These are phyloP conservation scores for Ananas comosus DNA, from an alignment of 176 grass and related monocot species.

Conservation along the genomic window DNA sequence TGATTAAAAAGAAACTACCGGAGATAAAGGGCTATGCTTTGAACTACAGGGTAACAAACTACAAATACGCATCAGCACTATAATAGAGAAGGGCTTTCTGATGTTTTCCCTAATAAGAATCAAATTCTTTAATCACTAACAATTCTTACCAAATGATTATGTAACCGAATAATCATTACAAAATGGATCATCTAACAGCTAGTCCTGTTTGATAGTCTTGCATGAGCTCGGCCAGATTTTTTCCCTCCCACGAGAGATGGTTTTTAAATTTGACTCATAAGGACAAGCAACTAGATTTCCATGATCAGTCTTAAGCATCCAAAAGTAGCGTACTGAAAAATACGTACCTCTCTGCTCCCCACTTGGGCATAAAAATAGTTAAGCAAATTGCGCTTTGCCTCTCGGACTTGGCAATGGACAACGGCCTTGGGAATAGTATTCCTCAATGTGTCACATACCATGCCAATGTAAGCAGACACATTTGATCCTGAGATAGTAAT, in stretches of 20 bases:
- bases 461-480: constrained; percentile 86
- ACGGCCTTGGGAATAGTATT: constrained; percentile 92
- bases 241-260: no score
- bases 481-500: constrained; percentile 60
- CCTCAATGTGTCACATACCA: constrained; percentile 88
- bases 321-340: background rate
- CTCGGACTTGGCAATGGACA: constrained; percentile 92
- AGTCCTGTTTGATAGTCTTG: no score
- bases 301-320: no score
- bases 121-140: no score
- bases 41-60: no score
- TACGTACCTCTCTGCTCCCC: constrained; percentile 82
- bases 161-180: no score
- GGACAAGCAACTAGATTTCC: background rate
- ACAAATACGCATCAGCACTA: no score
- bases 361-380: constrained; percentile 96
- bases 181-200: no score
- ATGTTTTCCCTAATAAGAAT: background rate
- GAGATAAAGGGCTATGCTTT: no score
- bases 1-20: no score
- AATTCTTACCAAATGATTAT: background rate
- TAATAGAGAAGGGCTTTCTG: background rate
- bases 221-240: no score
- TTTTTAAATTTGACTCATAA: background rate
- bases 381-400: constrained; percentile 78